A percentile compares a stretch with the other conserved stretches of the same genome.
Evolutionary conservation across 1,284 basidiomycete species (phyloP).

Genomic region (Mycena sp.): DNA sequence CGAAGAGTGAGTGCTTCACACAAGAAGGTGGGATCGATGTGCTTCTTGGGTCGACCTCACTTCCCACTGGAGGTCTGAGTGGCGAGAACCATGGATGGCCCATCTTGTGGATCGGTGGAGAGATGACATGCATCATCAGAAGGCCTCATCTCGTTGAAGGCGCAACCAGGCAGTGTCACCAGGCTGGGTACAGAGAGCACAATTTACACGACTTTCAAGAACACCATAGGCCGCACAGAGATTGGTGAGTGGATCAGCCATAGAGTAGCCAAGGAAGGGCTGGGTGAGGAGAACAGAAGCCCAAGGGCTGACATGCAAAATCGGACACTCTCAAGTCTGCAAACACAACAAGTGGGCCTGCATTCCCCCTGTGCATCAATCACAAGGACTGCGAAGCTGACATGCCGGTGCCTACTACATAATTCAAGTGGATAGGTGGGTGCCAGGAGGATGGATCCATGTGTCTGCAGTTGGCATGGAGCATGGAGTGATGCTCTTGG

Average conservation of each 20-base stretch:
- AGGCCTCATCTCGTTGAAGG: background rate
- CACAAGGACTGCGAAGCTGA: too few relatives aligned
- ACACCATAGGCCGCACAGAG: background rate
- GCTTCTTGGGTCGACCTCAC: background rate
- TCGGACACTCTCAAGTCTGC: too few relatives aligned
- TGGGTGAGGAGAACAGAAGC: too few relatives aligned
- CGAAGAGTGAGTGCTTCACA: background rate
- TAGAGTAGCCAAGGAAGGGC: too few relatives aligned
- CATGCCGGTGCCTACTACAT: too few relatives aligned
- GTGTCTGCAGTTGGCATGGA: too few relatives aligned
- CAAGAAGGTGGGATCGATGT: background rate
- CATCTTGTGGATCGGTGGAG: background rate
- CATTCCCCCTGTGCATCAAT: too few relatives aligned
- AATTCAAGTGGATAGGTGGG: too few relatives aligned
- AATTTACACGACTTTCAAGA: background rate
- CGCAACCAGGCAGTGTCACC: background rate
- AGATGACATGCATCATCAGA: background rate
- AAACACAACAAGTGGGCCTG: too few relatives aligned
- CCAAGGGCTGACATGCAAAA: too few relatives aligned
- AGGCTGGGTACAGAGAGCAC: background rate
- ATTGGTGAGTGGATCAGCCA: background rate
- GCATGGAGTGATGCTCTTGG: too few relatives aligned
- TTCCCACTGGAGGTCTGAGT: background rate
- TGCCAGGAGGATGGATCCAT: too few relatives aligned
- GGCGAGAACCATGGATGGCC: background rate